phyloP scores from a whole-genome alignment of 1,139 yeast species.

The Scheffersomyces quercinus region DNA sequence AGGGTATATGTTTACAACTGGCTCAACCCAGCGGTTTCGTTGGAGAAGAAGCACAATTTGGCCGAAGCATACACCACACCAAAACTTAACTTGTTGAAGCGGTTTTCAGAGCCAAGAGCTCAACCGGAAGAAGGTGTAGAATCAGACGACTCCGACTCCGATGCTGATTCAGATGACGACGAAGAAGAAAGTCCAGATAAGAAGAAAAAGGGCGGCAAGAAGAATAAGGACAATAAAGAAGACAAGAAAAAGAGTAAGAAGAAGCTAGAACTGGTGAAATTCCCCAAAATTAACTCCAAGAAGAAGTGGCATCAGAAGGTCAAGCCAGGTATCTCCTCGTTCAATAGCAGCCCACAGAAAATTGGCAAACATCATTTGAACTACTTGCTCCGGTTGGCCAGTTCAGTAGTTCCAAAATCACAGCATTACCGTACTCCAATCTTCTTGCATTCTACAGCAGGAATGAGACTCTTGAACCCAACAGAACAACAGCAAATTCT shows the following conservation, averaged over 20 bases:
- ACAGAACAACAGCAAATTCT: conserved; percentile 54
- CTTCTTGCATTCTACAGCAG: conserved; percentile 79
- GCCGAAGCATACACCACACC: neutral
- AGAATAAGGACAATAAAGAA: neutral
- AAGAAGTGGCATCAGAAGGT: conserved; percentile 61
- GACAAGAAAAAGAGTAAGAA: conserved; percentile 1
- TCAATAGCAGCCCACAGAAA: conserved; percentile 48
- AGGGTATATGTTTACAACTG: conserved; percentile 73
- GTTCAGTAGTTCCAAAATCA: conserved; percentile 60
- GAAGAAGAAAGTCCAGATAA: conserved; percentile 1
- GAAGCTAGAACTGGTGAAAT: conserved; percentile 7
- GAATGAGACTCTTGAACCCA: conserved; percentile 67
- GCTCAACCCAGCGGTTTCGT: conserved; percentile 48
- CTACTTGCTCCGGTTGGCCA: conserved; percentile 55
- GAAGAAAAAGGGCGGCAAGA: neutral
- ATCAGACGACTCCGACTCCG: conserved; percentile 15
- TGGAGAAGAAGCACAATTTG: conserved; percentile 25
- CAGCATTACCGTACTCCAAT: conserved; percentile 76
- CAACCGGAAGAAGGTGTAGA: neutral
- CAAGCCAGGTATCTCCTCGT: conserved; percentile 68
- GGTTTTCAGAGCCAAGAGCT: neutral
- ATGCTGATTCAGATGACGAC: conserved; percentile 11
- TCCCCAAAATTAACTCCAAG: conserved; percentile 47
- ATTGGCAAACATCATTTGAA: conserved; percentile 63
- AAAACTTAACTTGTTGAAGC: neutral